These are phyloP conservation scores for Cryoendolithus antarcticus DNA, from an alignment of 2,329 filamentous ascomycete genomes.

Conservation along the genomic window DNA sequence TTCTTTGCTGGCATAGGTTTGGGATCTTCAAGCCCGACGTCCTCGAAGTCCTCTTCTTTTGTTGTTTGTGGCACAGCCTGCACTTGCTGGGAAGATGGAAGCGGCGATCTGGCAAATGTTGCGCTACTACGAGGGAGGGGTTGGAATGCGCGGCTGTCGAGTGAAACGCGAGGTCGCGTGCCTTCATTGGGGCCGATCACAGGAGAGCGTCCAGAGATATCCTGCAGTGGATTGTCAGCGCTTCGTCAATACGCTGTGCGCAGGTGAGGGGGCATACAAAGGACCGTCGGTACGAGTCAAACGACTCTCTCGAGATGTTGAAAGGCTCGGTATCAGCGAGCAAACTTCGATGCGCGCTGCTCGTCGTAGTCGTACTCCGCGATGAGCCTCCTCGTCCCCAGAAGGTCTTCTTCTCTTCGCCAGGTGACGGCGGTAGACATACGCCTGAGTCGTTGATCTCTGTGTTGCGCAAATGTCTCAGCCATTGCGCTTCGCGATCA, in stretches of 20 bases:
- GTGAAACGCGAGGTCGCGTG: slow-evolving; percentile 57
- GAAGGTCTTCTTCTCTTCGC: slow-evolving; percentile 72
- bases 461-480: slow-evolving; percentile 26
- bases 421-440: slow-evolving; percentile 89
- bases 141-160: slow-evolving; percentile 52
- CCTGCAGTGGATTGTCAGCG: slow-evolving; percentile 40
- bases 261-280: slow-evolving; percentile 52
- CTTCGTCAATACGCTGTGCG: neutral
- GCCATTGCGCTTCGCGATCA: neutral
- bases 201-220: slow-evolving; percentile 80
- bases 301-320: slow-evolving; percentile 89
- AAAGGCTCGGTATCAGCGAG: slow-evolving; percentile 82
- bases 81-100: slow-evolving; percentile 8
- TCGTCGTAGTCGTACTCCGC: slow-evolving; percentile 35
- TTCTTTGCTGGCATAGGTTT: slow-evolving; percentile 52
- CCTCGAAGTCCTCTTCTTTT: slow-evolving; percentile 69
- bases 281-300: slow-evolving; percentile 89
- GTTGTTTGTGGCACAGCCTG: slow-evolving; percentile 6
- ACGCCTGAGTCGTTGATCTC: slow-evolving; percentile 94
- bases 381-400: slow-evolving; percentile 49
- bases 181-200: slow-evolving; percentile 38
- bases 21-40: slow-evolving; percentile 74
- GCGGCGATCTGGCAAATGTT: too few species aligned
- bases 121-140: slow-evolving; percentile 13
- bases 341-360: slow-evolving; percentile 49